Evolutionary conservation across 2,329 filamentous ascomycete genomes (phyloP), one percentile per base, ranked within the genome.

Genomic region (Escovopsis sp.): DNA sequence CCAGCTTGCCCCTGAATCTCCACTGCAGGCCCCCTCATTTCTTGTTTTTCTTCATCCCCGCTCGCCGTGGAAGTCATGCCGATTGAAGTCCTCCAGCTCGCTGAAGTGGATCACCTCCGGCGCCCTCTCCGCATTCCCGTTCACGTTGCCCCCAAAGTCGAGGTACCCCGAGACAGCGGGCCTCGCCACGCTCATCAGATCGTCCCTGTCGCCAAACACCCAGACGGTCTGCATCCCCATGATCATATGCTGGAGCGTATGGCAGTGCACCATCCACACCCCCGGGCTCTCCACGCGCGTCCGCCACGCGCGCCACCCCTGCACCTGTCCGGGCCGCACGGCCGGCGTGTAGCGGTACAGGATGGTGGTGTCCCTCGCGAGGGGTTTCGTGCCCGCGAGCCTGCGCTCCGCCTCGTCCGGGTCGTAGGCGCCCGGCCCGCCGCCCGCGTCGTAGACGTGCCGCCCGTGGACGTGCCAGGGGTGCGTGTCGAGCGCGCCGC

Each of bases 231-330:
- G 35, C 61, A 55, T 52, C 45, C 64, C 43, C 39, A 74, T 73
- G 14, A 70, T 53, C 61, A 72, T 70, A 47, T 76, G 72, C 36
- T 66, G 63, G 34, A 69, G 42, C 13, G 68, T 63, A 47, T 76
- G 72, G 41, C 72, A 76, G 48, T 76, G 72, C 41, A 76, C 56
- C 68, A 76, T 68, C 70, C 70, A 76, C 3, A 69, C 68, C 0
- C 72, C 72, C 0, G 39, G 31, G 19, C 40, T 27, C 11, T 57
- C 49, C 1, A 66, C 48, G 4, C 57, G 46, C 1, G 76, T 51
- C 9, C 74, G 57, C 74, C 72, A 78, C 1, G 62, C 72, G 15
- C 73, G 56, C 74, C 74, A 79, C 1, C 73, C 71, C 0, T 61
- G 56, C 2, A 58, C 60, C 5, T 56, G 48, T 4, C 53, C 0